A percentile compares a stretch with the other conserved stretches of the same genome.
Conservation (phyloP, 257 asterid genomes). For the Penstemon barbatus region DNA sequence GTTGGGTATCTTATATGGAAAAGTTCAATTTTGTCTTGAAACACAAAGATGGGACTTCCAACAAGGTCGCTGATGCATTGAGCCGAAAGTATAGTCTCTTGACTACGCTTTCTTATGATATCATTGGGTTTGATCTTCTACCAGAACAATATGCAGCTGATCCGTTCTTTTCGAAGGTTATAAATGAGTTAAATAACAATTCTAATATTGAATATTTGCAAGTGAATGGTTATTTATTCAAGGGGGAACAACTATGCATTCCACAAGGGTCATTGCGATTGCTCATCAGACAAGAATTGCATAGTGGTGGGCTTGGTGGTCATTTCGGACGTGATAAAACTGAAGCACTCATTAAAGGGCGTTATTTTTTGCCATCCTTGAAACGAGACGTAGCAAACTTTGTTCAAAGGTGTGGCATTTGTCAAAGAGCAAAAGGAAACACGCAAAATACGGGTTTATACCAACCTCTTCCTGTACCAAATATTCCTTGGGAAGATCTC, state of each 20-base stretch:
- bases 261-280: background rate
- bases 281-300: slow-evolving; percentile 4
- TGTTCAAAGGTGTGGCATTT: slow-evolving; percentile 6
- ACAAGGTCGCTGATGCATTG: slow-evolving; percentile 6
- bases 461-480: background rate
- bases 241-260: background rate
- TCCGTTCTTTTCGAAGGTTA: background rate
- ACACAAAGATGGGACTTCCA: background rate
- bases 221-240: background rate
- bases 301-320: slow-evolving; percentile 6
- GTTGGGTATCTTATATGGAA: background rate
- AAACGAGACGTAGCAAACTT: background rate
- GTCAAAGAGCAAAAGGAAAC: background rate
- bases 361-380: slow-evolving; percentile 5
- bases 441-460: slow-evolving; percentile 3
- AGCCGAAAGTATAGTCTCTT: background rate
- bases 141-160: background rate
- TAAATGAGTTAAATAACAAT: background rate
- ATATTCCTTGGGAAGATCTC: background rate
- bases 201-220: background rate
- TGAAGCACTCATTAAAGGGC: background rate
- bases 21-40: background rate
- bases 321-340: slow-evolving; percentile 25
- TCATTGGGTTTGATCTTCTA: background rate
- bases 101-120: background rate